phyloP scores from a whole-genome alignment of 306 rosid genomes.

The Trifolium pratense region DNA sequence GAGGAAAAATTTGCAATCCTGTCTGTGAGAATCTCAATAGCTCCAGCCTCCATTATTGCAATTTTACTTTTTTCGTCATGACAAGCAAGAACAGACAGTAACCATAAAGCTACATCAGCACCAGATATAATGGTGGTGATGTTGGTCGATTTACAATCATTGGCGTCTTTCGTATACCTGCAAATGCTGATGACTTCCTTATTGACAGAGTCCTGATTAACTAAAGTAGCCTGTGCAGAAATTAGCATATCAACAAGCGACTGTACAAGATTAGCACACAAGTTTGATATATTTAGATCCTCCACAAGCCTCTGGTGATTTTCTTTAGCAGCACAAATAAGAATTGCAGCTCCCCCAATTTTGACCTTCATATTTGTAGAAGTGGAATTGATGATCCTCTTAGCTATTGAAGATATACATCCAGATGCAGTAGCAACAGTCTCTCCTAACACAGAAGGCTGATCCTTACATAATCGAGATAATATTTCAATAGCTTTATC shows the following conservation, averaged over 20 bases:
- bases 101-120: conserved; percentile 79
- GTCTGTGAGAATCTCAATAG: conserved; percentile 80
- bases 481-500: conserved; percentile 94
- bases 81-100: conserved; percentile 84
- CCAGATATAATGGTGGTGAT: conserved; percentile 67
- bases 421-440: conserved; percentile 66
- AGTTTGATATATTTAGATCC: conserved; percentile 74
- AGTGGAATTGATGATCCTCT: conserved; percentile 75
- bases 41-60: conserved; percentile 92
- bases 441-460: conserved; percentile 79
- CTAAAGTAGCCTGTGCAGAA: conserved; percentile 57
- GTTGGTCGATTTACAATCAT: conserved; percentile 50
- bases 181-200: conserved; percentile 73
- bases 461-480: conserved; percentile 86
- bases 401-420: conserved; percentile 73
- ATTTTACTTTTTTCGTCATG: conserved; percentile 78
- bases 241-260: conserved; percentile 74
- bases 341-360: conserved; percentile 88
- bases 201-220: conserved; percentile 46
- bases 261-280: conserved; percentile 68
- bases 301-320: conserved; percentile 84
- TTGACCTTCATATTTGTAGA: conserved; percentile 69
- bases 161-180: conserved; percentile 55
- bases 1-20: conserved; percentile 73
- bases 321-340: conserved; percentile 87